These are phyloP conservation scores for Kluyveromyces aestuarii DNA, from an alignment of 805 yeast species.

Conservation along the genomic window DNA sequence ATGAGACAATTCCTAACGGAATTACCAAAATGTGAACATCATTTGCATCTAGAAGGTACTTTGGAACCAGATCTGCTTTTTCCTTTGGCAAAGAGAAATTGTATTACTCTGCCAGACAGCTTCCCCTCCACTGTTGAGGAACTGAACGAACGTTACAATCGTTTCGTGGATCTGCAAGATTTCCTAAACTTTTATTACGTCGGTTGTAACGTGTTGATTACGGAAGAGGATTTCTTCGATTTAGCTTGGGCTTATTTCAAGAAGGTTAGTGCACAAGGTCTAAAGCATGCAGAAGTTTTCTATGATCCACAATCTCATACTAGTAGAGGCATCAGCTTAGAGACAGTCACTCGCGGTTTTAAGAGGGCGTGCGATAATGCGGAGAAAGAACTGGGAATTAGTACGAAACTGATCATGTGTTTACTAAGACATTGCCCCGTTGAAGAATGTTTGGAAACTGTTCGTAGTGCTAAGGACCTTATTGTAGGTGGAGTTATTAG, in stretches of 20 bases:
- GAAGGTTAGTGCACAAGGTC: conserved; percentile 49
- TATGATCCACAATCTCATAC: conserved; percentile 84
- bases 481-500: conserved; percentile 50
- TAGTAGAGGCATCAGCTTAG: conserved; percentile 52
- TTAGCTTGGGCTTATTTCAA: conserved; percentile 66
- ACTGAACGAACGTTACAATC: conserved; percentile 47
- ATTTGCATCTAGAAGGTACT: conserved; percentile 78
- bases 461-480: conserved; percentile 43
- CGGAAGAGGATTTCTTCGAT: conserved; percentile 66
- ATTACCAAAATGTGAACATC: conserved; percentile 83
- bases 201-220: conserved; percentile 67
- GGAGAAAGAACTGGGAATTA: conserved; percentile 45
- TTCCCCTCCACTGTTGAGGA: conserved; percentile 56
- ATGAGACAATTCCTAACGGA: conserved; percentile 50
- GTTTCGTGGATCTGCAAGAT: conserved; percentile 64
- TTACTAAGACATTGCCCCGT: conserved; percentile 67
- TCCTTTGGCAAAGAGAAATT: conserved; percentile 58
- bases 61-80: conserved; percentile 67
- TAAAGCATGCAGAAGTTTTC: conserved; percentile 65
- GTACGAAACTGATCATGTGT: conserved; percentile 74
- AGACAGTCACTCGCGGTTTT: conserved; percentile 56
- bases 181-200: conserved; percentile 72
- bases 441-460: conserved; percentile 46
- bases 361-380: conserved; percentile 61
- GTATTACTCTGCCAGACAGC: conserved; percentile 46